phyloP scores from a whole-genome alignment of 805 yeast genomes.

The Wickerhamiella occidentalis region DNA sequence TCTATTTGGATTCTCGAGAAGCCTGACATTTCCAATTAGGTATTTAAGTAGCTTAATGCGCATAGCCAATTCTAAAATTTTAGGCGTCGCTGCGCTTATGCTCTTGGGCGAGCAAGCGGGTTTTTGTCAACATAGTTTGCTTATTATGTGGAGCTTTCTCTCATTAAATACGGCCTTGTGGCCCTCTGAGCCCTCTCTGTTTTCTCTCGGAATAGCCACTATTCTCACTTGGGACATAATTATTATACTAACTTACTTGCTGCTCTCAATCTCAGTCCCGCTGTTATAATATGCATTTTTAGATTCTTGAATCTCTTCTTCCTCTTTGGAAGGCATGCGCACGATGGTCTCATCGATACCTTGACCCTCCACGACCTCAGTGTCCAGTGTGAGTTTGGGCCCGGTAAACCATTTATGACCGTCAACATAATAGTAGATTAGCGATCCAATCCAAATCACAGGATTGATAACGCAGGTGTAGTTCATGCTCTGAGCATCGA shows the following conservation, averaged over 20 bases:
- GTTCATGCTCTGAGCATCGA: slow-evolving; percentile 42
- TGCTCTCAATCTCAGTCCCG: not conserved
- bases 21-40: slow-evolving; percentile 13
- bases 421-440: slow-evolving; percentile 39
- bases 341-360: slow-evolving; percentile 9
- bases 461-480: slow-evolving; percentile 55
- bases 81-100: too few relatives aligned
- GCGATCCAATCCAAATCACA: slow-evolving; percentile 47
- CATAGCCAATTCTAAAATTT: not conserved
- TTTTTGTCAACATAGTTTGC: too few relatives aligned
- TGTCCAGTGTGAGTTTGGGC: slow-evolving; percentile 36
- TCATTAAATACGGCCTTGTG: too few relatives aligned
- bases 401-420: slow-evolving; percentile 35
- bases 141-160: too few relatives aligned
- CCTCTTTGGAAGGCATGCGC: slow-evolving; percentile 1
- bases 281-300: not conserved
- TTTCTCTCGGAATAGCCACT: too few relatives aligned
- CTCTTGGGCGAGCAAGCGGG: too few relatives aligned
- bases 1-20: slow-evolving; percentile 33
- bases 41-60: not conserved
- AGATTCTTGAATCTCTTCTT: not conserved
- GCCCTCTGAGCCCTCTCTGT: too few relatives aligned
- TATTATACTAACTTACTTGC: too few relatives aligned
- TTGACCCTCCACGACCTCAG: not conserved
- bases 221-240: too few relatives aligned